Conservation (phyloP, 2,329 filamentous ascomycete genomes). For the Coniochaeta sp. region DNA sequence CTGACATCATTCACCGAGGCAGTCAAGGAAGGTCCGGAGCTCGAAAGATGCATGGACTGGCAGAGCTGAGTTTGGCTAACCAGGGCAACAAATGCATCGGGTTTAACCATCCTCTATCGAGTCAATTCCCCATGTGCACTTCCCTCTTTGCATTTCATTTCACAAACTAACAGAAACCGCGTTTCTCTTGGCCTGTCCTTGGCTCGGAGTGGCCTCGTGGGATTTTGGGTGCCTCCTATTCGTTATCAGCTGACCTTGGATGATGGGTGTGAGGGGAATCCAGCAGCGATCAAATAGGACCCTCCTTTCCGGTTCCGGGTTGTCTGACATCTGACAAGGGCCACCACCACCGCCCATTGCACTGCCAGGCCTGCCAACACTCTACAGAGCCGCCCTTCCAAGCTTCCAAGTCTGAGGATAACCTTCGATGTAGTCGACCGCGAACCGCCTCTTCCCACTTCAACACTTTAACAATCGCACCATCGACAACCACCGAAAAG, state of each 20-base stretch:
- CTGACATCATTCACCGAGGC: slow-evolving; percentile 1
- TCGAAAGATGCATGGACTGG: background rate
- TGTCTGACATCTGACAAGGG: slow-evolving; percentile 3
- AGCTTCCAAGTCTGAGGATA: background rate
- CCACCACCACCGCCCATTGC: no score
- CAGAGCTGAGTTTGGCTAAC: background rate
- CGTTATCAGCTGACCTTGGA: background rate
- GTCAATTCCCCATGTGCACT: background rate
- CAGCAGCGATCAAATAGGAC: slow-evolving; percentile 3
- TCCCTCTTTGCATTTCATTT: background rate
- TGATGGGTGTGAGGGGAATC: slow-evolving; percentile 2
- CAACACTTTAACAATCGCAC: background rate
- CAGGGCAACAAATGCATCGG: background rate
- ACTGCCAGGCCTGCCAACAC: background rate
- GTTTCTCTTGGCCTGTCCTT: background rate
- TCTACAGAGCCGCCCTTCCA: background rate
- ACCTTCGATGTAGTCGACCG: background rate
- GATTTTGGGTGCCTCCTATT: background rate
- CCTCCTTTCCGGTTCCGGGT: slow-evolving; percentile 1
- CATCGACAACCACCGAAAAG: background rate
- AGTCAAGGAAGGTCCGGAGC: background rate
- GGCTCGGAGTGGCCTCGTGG: background rate
- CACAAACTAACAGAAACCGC: background rate
- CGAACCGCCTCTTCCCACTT: background rate
- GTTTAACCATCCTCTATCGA: no score